Percentiles rank a stretch among this genome's conserved stretches.
Conservation (phyloP, 2,329 filamentous ascomycete species). For the Calonectria pauciramosa region DNA sequence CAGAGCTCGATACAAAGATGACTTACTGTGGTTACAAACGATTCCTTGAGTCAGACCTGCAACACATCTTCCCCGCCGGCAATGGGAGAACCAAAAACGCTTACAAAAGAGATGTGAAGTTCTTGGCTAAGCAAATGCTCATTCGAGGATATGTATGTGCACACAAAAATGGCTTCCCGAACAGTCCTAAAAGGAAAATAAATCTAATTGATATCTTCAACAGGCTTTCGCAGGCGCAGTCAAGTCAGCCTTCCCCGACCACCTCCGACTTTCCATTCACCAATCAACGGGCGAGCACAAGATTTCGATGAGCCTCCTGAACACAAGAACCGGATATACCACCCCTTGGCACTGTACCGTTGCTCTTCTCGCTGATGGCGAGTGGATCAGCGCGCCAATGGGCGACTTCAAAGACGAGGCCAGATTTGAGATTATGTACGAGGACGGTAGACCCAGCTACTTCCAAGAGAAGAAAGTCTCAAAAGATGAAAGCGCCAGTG, state of each 20-base stretch:
- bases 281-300: constrained; percentile 45
- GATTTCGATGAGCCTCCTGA: constrained; percentile 46
- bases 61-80: constrained; percentile 44
- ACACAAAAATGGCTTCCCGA: not conserved
- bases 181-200: too few relatives aligned
- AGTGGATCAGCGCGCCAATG: constrained; percentile 43
- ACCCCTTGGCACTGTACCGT: constrained; percentile 51
- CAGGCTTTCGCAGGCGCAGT: constrained; percentile 49
- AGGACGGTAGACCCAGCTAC: constrained; percentile 40
- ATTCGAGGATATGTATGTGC: constrained; percentile 37
- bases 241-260: constrained; percentile 40
- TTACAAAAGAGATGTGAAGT: constrained; percentile 45
- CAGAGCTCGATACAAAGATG: constrained; percentile 45
- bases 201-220: not conserved
- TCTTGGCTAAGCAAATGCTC: constrained; percentile 50
- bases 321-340: constrained; percentile 48
- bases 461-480: constrained; percentile 30
- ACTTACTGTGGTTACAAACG: constrained; percentile 48
- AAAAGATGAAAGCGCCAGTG: not conserved
- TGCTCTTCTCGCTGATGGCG: constrained; percentile 35
- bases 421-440: constrained; percentile 39
- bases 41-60: constrained; percentile 48
- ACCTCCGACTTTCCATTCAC: constrained; percentile 49
- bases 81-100: constrained; percentile 32
- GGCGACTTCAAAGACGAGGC: constrained; percentile 41